These are phyloP conservation scores for Fragaria ananassa DNA, from an alignment of 306 rosid genomes.

Conservation along the genomic window DNA sequence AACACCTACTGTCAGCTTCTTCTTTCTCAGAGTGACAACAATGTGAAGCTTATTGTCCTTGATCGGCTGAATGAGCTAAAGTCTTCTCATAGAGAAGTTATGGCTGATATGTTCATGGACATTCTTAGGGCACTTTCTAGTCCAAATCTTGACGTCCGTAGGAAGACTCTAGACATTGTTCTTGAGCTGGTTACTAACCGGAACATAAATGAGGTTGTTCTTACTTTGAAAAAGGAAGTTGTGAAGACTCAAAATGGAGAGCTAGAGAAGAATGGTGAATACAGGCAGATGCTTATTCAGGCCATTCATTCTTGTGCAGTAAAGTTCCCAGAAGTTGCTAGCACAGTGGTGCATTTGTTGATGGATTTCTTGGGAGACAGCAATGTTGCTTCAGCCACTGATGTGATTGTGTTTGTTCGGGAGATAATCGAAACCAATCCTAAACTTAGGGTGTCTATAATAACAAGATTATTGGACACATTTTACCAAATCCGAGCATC, in stretches of 20 bases:
- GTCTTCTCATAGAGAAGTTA: conserved; percentile 56
- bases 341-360: conserved; percentile 73
- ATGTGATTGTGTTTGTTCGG: conserved; percentile 67
- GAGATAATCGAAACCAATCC: conserved; percentile 81
- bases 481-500: conserved; percentile 80
- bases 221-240: conserved; percentile 69
- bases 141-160: conserved; percentile 62
- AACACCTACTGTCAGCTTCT: conserved; percentile 59
- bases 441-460: conserved; percentile 54
- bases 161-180: conserved; percentile 69
- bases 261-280: conserved; percentile 79
- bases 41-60: conserved; percentile 71
- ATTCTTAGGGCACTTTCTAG: conserved; percentile 67
- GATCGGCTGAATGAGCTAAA: conserved; percentile 67
- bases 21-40: conserved; percentile 80
- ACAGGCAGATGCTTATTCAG: conserved; percentile 73
- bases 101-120: conserved; percentile 80
- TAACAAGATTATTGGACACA: conserved; percentile 75
- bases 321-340: conserved; percentile 76
- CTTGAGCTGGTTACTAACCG: conserved; percentile 58
- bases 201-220: conserved; percentile 70
- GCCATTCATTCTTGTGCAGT: conserved; percentile 78
- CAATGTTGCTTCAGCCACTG: conserved; percentile 71
- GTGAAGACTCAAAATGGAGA: conserved; percentile 74
- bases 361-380: conserved; percentile 84